A percentile compares a stretch with the other conserved stretches of the same genome.
Evolutionary conservation across 805 yeast genomes (phyloP).

Genomic region (Candida orba): DNA sequence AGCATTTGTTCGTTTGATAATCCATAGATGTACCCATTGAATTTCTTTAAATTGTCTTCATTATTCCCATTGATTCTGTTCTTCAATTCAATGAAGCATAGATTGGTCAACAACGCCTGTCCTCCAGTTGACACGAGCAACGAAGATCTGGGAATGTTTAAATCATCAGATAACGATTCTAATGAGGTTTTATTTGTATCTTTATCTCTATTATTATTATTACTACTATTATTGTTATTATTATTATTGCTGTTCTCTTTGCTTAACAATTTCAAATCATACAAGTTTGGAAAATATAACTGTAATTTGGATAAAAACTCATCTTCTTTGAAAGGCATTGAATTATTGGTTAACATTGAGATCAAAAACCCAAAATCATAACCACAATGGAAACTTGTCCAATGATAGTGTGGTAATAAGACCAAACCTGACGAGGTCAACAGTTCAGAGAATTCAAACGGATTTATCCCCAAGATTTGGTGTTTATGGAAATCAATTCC

Average conservation of each 20-base stretch:
- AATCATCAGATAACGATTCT: constrained; percentile 62
- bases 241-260: constrained; percentile 18
- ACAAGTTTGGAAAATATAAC: constrained; percentile 72
- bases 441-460: constrained; percentile 73
- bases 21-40: constrained; percentile 49
- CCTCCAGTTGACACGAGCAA: constrained; percentile 56
- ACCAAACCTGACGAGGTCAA: constrained; percentile 82
- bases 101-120: constrained; percentile 52
- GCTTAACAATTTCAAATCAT: constrained; percentile 64
- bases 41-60: constrained; percentile 26
- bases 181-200: constrained; percentile 29
- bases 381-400: constrained; percentile 93
- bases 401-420: constrained; percentile 55
- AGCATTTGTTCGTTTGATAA: constrained; percentile 25
- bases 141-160: constrained; percentile 54
- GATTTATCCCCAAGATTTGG: constrained; percentile 69
- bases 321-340: constrained; percentile 73
- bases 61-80: constrained; percentile 23
- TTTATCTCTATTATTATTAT: constrained; percentile 6
- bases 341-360: constrained; percentile 64
- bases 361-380: constrained; percentile 90
- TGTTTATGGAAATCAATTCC: constrained; percentile 79
- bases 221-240: neutral
- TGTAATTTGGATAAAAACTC: constrained; percentile 69
- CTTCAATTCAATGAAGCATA: constrained; percentile 52